phyloP scores from a whole-genome alignment of 768 basidiomycete genomes.

The Hericium coralloides region DNA sequence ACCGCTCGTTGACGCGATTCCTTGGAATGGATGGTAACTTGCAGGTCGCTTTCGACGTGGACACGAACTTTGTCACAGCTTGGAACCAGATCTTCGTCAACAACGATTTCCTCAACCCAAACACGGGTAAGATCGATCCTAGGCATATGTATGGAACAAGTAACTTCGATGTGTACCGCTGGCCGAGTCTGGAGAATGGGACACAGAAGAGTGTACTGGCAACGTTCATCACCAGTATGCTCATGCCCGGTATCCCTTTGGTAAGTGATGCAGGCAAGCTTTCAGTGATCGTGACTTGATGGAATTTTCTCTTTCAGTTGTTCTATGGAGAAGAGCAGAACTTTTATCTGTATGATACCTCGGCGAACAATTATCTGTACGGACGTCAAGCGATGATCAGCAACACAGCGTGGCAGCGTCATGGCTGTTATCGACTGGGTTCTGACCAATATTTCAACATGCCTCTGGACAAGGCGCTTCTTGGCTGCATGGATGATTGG shows the following conservation, averaged over 20 bases:
- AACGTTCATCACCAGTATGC: conserved; percentile 66
- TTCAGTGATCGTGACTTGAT: conserved; percentile 5
- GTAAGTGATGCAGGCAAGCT: conserved; percentile 28
- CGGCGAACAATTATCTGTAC: conserved; percentile 88
- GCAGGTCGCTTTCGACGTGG: conserved; percentile 79
- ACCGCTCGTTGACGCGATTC: conserved; percentile 79
- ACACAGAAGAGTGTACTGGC: conserved; percentile 67
- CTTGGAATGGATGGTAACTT: conserved; percentile 96
- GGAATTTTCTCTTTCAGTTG: conserved; percentile 31
- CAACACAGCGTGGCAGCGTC: conserved; percentile 82
- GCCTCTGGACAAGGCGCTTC: conserved; percentile 66
- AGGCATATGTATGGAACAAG: conserved; percentile 87
- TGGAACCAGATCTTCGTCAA: conserved; percentile 91
- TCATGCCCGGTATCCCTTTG: conserved; percentile 84
- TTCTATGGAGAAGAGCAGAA: conserved; percentile 93
- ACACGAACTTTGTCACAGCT: conserved; percentile 74
- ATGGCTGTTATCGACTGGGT: conserved; percentile 87
- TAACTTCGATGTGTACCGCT: conserved; percentile 92
- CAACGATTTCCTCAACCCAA: conserved; percentile 78
- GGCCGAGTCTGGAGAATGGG: conserved; percentile 85
- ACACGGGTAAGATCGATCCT: conserved; percentile 61
- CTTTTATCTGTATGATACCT: conserved; percentile 80
- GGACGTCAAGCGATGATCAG: conserved; percentile 89
- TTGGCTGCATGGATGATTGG: conserved; percentile 87
- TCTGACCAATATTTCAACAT: conserved; percentile 93